Conservation (phyloP, 129 eudicot genomes). For the Saussurea involucrata region DNA sequence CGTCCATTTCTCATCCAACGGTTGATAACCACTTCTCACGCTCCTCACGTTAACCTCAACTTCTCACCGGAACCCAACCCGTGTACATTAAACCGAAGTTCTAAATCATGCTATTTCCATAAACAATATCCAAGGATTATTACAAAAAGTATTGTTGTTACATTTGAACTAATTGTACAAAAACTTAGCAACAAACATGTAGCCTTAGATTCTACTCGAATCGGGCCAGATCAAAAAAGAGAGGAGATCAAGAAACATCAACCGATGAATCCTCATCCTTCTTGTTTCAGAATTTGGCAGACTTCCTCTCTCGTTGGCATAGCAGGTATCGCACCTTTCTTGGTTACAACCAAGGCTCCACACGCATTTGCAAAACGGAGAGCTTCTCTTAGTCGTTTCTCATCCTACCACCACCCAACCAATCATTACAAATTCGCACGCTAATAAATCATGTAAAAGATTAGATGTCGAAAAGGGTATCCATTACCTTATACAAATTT, state of each 20-base stretch:
- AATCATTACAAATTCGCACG: background rate
- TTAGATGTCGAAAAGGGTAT: background rate
- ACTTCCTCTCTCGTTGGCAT: constrained; percentile 66
- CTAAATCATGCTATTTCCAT: too few species aligned
- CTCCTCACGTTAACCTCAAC: too few species aligned
- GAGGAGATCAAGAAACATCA: background rate
- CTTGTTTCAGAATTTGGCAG: constrained; percentile 27
- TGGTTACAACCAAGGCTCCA: constrained; percentile 69
- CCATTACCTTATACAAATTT: constrained; percentile 44
- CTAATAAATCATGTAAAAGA: background rate
- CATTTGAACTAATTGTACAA: background rate
- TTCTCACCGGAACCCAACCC: too few species aligned
- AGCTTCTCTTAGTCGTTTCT: constrained; percentile 60
- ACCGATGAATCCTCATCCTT: background rate
- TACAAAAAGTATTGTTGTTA: constrained; percentile 4
- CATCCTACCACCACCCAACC: constrained; percentile 47
- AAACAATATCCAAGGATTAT: background rate
- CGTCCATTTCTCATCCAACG: too few species aligned
- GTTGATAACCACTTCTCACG: too few species aligned
- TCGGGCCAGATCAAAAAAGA: background rate
- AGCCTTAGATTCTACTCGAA: background rate
- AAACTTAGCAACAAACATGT: background rate
- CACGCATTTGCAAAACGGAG: constrained; percentile 69
- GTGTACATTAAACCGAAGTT: too few species aligned
- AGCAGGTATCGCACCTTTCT: constrained; percentile 75